Percentiles rank a stretch among this genome's conserved stretches.
Conservation (phyloP, 2,329 filamentous ascomycete genomes). For the Triangularia setosa region DNA sequence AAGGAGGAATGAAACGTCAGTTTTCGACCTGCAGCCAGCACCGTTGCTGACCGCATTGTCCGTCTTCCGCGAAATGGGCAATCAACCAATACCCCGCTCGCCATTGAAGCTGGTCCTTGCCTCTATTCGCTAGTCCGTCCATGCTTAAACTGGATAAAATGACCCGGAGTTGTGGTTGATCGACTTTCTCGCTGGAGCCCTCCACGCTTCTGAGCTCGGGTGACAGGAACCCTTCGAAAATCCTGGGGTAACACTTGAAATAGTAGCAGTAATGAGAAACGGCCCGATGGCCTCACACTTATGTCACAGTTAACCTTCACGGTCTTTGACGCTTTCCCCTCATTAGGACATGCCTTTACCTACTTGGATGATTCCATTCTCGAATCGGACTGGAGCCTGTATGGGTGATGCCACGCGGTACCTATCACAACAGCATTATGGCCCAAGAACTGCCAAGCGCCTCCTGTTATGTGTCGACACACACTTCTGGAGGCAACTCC, state of each 20-base stretch:
- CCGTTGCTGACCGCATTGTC: neutral
- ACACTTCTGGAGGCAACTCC: neutral
- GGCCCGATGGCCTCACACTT: neutral
- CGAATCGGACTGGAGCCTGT: no score
- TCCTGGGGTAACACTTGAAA: neutral
- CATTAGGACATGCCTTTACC: neutral
- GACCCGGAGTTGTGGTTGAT: neutral
- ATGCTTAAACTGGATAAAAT: neutral
- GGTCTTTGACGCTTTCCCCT: neutral
- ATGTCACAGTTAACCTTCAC: neutral
- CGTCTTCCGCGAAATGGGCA: neutral
- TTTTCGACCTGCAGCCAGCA: neutral
- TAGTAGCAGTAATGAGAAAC: neutral
- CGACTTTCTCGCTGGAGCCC: no score
- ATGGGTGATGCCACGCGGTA: no score
- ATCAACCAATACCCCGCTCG: neutral
- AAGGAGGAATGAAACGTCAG: neutral
- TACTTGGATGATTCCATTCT: no score
- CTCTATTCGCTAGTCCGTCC: no score
- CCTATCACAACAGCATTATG: no score
- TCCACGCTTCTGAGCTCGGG: no score
- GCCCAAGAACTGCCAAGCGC: neutral
- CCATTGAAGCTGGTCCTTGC: neutral
- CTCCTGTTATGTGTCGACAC: neutral
- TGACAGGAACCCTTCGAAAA: no score